Evolutionary conservation across 345 rosid genomes (phyloP).

Genomic region (Salix viminalis): DNA sequence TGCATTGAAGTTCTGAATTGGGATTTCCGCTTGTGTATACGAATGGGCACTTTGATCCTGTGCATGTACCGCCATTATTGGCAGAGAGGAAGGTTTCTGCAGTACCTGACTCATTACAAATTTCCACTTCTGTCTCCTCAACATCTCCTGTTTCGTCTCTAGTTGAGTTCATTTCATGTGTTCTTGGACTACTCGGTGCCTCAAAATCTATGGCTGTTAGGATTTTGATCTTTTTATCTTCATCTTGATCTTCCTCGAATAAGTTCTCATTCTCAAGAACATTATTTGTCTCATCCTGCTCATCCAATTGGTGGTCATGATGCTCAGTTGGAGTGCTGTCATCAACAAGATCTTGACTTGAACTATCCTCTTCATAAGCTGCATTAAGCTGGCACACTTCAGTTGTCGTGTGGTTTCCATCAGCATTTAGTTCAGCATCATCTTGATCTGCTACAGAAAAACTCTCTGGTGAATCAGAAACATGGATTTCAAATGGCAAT

Average conservation of each 20-base stretch:
- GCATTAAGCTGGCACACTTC: not conserved
- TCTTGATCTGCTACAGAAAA: not conserved
- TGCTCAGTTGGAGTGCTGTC: constrained; percentile 9
- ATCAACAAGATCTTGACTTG: constrained; percentile 4
- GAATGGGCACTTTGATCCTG: constrained; percentile 10
- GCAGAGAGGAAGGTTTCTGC: constrained; percentile 16
- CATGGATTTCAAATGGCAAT: not conserved
- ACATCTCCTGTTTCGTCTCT: constrained; percentile 19
- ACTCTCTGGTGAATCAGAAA: constrained; percentile 2
- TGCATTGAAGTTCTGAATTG: constrained; percentile 26
- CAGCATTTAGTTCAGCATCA: not conserved
- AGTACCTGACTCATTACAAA: constrained; percentile 11
- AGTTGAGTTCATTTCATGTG: constrained; percentile 2
- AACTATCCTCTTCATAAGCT: not conserved
- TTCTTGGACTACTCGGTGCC: constrained; percentile 17
- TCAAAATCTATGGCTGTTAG: constrained; percentile 15
- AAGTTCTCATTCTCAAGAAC: constrained; percentile 13
- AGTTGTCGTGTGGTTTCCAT: not conserved
- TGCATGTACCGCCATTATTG: constrained; percentile 2
- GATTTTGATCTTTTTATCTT: constrained; percentile 12
- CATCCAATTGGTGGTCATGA: constrained; percentile 2
- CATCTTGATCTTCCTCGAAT: constrained; percentile 18
- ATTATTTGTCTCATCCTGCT: not conserved
- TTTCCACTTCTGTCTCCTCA: constrained; percentile 28
- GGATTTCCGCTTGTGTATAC: constrained; percentile 18